A percentile compares a stretch with the other conserved stretches of the same genome.
phyloP scores from a whole-genome alignment of 78 protist species.

The Dictyostelium purpureum region DNA sequence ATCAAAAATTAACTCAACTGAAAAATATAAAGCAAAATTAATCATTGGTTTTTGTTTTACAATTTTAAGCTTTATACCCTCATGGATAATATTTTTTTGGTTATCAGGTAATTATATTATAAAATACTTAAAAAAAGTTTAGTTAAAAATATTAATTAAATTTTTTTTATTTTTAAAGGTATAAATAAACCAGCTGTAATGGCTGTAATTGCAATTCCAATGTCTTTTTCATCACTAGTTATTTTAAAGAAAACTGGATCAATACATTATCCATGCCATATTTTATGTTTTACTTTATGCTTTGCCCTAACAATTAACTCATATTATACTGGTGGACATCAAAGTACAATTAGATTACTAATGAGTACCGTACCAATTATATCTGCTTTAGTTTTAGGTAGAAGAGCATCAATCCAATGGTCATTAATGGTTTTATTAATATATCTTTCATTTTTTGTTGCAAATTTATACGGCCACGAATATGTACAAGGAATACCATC shows the following conservation, averaged over 20 bases:
- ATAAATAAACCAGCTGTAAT: slow-evolving; percentile 61
- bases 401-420: slow-evolving; percentile 73
- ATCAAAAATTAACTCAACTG: slow-evolving; percentile 30
- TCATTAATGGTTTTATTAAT: slow-evolving; percentile 34
- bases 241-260: slow-evolving; percentile 56
- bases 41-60: slow-evolving; percentile 72
- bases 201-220: slow-evolving; percentile 65
- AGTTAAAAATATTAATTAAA: background rate
- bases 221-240: slow-evolving; percentile 40
- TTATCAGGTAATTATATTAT: slow-evolving; percentile 9
- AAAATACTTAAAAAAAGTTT: too few relatives aligned
- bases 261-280: slow-evolving; percentile 67
- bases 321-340: slow-evolving; percentile 76
- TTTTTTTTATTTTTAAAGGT: slow-evolving; percentile 3
- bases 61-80: slow-evolving; percentile 51
- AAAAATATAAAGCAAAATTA: slow-evolving; percentile 53
- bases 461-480: slow-evolving; percentile 46
- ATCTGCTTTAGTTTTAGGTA: slow-evolving; percentile 46
- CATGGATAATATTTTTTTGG: slow-evolving; percentile 73
- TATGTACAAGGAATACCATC: slow-evolving; percentile 71
- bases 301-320: slow-evolving; percentile 68
- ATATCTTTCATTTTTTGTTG: slow-evolving; percentile 29
- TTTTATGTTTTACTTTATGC: slow-evolving; percentile 59
- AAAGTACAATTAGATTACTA: slow-evolving; percentile 36
- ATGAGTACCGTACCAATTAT: slow-evolving; percentile 59